phyloP scores from a whole-genome alignment of 2,329 filamentous ascomycete species.

The Stemphylium vesicarium region DNA sequence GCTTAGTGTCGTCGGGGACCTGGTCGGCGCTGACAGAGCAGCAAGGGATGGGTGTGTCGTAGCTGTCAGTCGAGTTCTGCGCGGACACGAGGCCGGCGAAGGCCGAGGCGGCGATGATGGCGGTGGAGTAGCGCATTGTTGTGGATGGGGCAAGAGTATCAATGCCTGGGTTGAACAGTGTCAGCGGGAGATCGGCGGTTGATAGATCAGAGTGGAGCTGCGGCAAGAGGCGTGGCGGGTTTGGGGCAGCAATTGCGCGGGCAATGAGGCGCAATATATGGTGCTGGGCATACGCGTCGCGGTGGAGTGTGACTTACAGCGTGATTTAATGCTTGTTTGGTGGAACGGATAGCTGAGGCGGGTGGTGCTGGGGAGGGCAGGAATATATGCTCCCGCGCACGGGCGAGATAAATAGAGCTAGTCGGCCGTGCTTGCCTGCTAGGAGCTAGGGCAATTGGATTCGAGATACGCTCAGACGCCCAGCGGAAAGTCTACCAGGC shows the following conservation, averaged over 20 bases:
- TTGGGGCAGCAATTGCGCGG: too few relatives aligned
- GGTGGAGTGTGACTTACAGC: constrained; percentile 19
- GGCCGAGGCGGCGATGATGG: constrained; percentile 56
- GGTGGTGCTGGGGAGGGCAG: constrained; percentile 22
- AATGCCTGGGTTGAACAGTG: constrained; percentile 41
- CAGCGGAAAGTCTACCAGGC: constrained; percentile 10
- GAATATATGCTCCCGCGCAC: constrained; percentile 24
- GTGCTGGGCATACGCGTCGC: background rate
- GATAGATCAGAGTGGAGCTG: constrained; percentile 5
- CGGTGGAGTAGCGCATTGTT: constrained; percentile 57
- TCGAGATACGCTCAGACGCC: constrained; percentile 36
- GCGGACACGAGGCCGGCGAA: constrained; percentile 54
- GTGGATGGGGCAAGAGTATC: constrained; percentile 38
- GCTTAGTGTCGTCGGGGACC: constrained; percentile 47
- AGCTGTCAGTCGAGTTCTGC: constrained; percentile 47
- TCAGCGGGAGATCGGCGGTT: constrained; percentile 35
- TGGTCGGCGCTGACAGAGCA: constrained; percentile 52
- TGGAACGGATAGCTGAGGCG: constrained; percentile 16
- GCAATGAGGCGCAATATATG: background rate
- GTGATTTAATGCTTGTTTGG: constrained; percentile 22
- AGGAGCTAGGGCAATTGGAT: constrained; percentile 23
- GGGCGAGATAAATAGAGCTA: constrained; percentile 23
- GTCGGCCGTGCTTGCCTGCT: constrained; percentile 15
- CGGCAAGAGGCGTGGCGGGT: background rate
- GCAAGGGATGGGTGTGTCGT: constrained; percentile 42